phyloP scores from a whole-genome alignment of 495 filamentous ascomycete species.

The Pyrenula aspistea region DNA sequence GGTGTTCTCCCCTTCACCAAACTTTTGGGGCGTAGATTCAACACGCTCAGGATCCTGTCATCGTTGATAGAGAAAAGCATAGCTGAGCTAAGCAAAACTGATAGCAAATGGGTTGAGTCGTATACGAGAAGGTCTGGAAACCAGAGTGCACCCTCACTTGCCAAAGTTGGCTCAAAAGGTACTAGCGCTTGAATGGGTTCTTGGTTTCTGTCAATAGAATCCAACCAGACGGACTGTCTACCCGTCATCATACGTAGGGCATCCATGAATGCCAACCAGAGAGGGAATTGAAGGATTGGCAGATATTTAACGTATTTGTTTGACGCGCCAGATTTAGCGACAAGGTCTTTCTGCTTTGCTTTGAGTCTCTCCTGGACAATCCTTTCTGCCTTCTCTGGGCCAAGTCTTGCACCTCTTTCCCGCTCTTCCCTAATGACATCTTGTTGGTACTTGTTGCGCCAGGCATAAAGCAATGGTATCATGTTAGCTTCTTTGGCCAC shows the following conservation, averaged over 20 bases:
- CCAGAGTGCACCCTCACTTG: conserved; percentile 66
- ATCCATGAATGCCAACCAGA: conserved; percentile 61
- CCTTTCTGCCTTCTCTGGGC: conserved; percentile 10
- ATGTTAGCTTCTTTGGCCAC: conserved; percentile 29
- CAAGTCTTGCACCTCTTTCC: conserved; percentile 7
- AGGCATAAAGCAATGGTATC: conserved; percentile 37
- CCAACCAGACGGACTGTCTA: conserved; percentile 37
- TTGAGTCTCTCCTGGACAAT: neutral
- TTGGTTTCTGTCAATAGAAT: conserved; percentile 18
- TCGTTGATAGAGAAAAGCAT: conserved; percentile 24
- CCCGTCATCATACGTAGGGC: conserved; percentile 53
- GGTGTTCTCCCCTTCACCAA: conserved; percentile 9
- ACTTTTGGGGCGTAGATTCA: conserved; percentile 14
- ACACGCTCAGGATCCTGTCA: conserved; percentile 14
- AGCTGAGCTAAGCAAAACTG: conserved; percentile 34
- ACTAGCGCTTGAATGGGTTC: conserved; percentile 5
- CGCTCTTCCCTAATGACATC: conserved; percentile 12
- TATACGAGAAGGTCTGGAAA: conserved; percentile 61
- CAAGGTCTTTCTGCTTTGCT: neutral
- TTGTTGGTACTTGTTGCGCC: conserved; percentile 20
- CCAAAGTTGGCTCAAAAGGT: conserved; percentile 41
- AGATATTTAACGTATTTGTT: neutral
- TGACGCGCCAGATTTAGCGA: neutral
- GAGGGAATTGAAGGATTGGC: conserved; percentile 42
- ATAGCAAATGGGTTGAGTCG: conserved; percentile 60